Evolutionary conservation across 805 yeast genomes (phyloP), one percentile per base, ranked within the genome.

Genomic region (Debaryomyces hansenii): DNA sequence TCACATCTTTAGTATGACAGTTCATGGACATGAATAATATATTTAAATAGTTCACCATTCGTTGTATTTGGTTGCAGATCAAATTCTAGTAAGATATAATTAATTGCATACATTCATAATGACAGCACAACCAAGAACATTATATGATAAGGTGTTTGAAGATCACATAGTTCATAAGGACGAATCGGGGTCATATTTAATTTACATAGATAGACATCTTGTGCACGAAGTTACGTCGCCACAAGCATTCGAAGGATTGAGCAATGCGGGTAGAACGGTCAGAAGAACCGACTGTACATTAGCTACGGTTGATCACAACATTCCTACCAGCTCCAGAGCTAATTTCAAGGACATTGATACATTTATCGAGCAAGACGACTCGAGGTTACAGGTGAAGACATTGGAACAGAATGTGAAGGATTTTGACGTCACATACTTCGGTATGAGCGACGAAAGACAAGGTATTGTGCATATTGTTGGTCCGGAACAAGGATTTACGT

Each of bases 141-240:
- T 94, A 50, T 94, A 94, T 71, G 99, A 94, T 71, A 94, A 94
- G 78, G 96, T 94, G 60, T 94, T 90, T 65, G 87, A 85, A 53
- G 97, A 87, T 78, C 98, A 94, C 65, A 74, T 92, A 48, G 99
- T 94, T 55, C 91, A 90, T 71, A 77, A 82, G 62, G 96, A 90
- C 57, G 92, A 88, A 44, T 81, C 89, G 31, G 96, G 95, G 21
- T 90, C 97, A 16, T 85, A 80, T 63, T 77, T 94, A 52, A 70
- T 94, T 50, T 94, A 89, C 70, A 92, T 94, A 49, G 99, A 94
- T 72, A 88, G 99, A 72, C 99, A 94, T 69, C 77, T 94, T 56
- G 96, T 94, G 42, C 99, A 94, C 69, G 99, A 94, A 73, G 99
- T 94, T 44, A 94, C 99, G 1, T 92, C 98, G 24, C 99, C 99